Evolutionary conservation across 164 flowering plant species (phyloP).

Genomic region (Buxus sempervirens): DNA sequence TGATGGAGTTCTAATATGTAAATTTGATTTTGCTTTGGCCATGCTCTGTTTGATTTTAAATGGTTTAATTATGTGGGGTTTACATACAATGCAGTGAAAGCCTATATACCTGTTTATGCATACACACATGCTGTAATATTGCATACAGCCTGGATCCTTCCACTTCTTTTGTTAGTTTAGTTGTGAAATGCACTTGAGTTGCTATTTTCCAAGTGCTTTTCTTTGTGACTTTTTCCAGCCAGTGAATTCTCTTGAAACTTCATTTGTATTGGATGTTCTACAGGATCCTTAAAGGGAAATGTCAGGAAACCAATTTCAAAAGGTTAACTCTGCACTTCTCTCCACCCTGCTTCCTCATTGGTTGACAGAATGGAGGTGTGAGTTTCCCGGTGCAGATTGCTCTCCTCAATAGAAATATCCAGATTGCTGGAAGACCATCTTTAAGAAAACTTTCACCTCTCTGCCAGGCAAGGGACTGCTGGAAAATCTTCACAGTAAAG

Average conservation of each 20-base stretch:
- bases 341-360: not conserved
- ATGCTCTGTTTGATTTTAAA: too few relatives aligned
- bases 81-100: too few relatives aligned
- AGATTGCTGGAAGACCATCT: not conserved
- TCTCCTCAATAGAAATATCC: not conserved
- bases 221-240: not conserved
- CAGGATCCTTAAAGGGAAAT: constrained; percentile 34
- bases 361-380: constrained; percentile 4
- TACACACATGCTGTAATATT: too few relatives aligned
- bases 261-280: not conserved
- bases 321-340: not conserved
- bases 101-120: too few relatives aligned
- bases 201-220: not conserved
- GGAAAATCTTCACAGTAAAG: too few relatives aligned
- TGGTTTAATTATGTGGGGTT: too few relatives aligned
- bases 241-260: not conserved
- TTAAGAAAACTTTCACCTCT: too few relatives aligned
- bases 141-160: not conserved
- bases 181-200: not conserved
- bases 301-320: not conserved
- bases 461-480: too few relatives aligned
- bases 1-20: too few relatives aligned
- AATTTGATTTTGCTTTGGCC: too few relatives aligned
- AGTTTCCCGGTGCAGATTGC: not conserved
- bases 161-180: not conserved